Conservation (phyloP, 2,329 filamentous ascomycete species). For the Zymoseptoria tritici region DNA sequence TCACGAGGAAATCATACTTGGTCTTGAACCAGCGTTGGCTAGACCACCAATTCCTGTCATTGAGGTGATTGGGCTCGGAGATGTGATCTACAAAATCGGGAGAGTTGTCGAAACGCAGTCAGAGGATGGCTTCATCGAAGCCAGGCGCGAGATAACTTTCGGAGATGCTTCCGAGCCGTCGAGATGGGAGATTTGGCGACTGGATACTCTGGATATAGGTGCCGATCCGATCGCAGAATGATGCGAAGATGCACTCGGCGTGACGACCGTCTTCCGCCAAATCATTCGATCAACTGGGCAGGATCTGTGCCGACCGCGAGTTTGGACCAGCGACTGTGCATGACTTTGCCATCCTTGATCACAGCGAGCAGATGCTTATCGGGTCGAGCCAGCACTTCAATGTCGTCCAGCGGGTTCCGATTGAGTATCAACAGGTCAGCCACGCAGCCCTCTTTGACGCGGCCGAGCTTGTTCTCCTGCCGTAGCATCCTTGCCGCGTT, state of each 20-base stretch:
- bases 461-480: constrained; percentile 42
- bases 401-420: constrained; percentile 49
- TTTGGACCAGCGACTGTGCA: constrained; percentile 30
- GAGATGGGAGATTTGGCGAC: constrained; percentile 39
- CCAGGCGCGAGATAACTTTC: constrained; percentile 25
- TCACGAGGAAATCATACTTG: constrained; percentile 26
- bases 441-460: constrained; percentile 43
- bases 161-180: constrained; percentile 32
- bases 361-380: constrained; percentile 45
- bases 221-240: constrained; percentile 16
- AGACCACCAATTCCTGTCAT: constrained; percentile 19
- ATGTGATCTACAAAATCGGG: constrained; percentile 32
- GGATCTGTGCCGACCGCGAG: constrained; percentile 17
- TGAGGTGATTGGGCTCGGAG: constrained; percentile 35
- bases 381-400: constrained; percentile 43
- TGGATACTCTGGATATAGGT: constrained; percentile 32
- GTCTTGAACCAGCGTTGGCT: constrained; percentile 20
- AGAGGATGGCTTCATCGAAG: constrained; percentile 20
- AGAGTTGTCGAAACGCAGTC: constrained; percentile 14
- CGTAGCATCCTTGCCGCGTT: constrained; percentile 46
- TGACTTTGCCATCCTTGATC: constrained; percentile 48
- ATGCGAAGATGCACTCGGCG: neutral
- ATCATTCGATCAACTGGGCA: constrained; percentile 10
- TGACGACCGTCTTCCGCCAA: constrained; percentile 8
- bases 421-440: constrained; percentile 50